phyloP scores from a whole-genome alignment of 225 moss, liverwort and hornwort species.

The Pseudoscleropodium purum region DNA sequence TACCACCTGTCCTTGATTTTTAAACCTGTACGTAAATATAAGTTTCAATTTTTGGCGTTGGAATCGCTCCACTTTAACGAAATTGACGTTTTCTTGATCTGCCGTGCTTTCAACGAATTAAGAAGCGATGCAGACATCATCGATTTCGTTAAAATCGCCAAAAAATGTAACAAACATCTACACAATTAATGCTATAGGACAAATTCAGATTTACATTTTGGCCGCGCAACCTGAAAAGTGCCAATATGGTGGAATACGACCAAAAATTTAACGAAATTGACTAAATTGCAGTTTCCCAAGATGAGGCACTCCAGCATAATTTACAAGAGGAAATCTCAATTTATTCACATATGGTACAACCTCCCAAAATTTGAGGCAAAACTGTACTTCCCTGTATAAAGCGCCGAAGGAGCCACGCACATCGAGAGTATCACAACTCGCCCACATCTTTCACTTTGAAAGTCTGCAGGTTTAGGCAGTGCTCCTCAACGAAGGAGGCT shows the following conservation, averaged over 20 bases:
- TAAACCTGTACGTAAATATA: too few species aligned
- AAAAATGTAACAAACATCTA: neutral
- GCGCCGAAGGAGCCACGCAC: neutral
- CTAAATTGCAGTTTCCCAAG: neutral
- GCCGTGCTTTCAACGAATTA: neutral
- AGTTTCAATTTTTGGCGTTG: neutral
- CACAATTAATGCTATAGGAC: neutral
- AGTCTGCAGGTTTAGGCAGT: constrained; percentile 3
- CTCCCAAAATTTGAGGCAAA: neutral
- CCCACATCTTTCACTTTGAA: constrained; percentile 19
- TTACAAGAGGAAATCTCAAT: neutral
- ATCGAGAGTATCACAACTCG: neutral
- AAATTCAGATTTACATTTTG: too few species aligned
- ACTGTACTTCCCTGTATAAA: neutral
- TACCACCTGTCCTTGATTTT: neutral
- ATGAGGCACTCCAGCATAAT: neutral
- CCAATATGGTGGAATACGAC: neutral
- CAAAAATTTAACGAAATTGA: neutral
- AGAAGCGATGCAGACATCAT: neutral
- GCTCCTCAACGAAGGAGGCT: neutral
- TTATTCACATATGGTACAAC: constrained; percentile 16
- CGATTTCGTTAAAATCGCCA: neutral
- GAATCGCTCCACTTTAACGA: neutral
- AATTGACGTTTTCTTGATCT: neutral
- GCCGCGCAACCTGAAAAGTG: neutral